Evolutionary conservation across 2,329 filamentous ascomycete species (phyloP).

Genomic region (Penicillium hesseltinei): DNA sequence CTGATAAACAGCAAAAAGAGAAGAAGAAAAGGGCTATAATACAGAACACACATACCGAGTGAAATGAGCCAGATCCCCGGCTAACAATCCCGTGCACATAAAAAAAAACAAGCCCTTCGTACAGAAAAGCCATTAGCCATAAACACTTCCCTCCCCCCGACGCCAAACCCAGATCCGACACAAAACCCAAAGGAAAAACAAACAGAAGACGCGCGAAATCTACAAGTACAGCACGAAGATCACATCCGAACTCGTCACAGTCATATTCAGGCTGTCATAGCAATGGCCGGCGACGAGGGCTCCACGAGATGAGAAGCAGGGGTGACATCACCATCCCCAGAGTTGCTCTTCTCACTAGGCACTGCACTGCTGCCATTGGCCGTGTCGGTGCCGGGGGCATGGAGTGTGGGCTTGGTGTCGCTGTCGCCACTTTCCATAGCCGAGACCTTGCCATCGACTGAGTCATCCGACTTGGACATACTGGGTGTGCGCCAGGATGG

Average conservation of each 20-base stretch:
- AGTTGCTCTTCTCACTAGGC: slow-evolving; percentile 60
- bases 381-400: slow-evolving; percentile 28
- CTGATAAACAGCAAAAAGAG: background rate
- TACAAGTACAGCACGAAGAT: slow-evolving; percentile 27
- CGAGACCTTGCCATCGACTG: slow-evolving; percentile 57
- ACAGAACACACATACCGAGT: slow-evolving; percentile 6
- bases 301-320: slow-evolving; percentile 48
- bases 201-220: background rate
- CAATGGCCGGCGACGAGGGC: slow-evolving; percentile 52
- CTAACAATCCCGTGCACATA: background rate
- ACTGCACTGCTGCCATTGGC: slow-evolving; percentile 48
- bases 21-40: slow-evolving; percentile 7
- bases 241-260: slow-evolving; percentile 1
- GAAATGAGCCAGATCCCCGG: background rate
- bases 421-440: slow-evolving; percentile 56
- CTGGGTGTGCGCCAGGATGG: slow-evolving; percentile 70
- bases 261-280: slow-evolving; percentile 36
- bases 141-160: background rate
- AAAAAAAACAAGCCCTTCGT: background rate
- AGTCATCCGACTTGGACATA: slow-evolving; percentile 49
- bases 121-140: background rate
- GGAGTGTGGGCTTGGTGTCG: slow-evolving; percentile 57
- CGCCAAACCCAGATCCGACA: background rate
- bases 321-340: slow-evolving; percentile 50
- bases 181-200: background rate